Evolutionary conservation across 768 basidiomycete species (phyloP), one percentile per base, ranked within the genome.

Genomic region (Tephrocybe sp.): DNA sequence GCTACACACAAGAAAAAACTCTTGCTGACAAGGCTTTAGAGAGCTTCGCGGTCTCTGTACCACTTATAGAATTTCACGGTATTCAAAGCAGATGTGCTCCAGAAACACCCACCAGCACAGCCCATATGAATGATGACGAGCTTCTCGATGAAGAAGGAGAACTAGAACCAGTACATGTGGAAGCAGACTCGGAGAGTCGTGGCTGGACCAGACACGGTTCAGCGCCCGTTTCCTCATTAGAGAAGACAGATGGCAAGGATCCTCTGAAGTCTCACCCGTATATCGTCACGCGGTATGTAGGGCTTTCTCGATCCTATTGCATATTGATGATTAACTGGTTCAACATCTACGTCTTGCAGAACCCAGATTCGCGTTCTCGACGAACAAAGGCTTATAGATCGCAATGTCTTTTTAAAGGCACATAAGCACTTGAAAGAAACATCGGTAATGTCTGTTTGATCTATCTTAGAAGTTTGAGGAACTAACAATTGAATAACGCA

Each of bases 261-360:
- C 44, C 48, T 10, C 51, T 63, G 11, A 37, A 56, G n/a, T 45
- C 37, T 2, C 69, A 68, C 50, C 71, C 71, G 1, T 68, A 68
- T 32, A 59, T 72, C 24, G 61, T 69, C 11, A 68, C 68, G 9
- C 64, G 68, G 68, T 68, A 23, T 24, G 54, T n/a, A n/a, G 40
- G 14, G 10, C 21, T 11, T 14, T 18, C n/a, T 25, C 15, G n/a
- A n/a, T n/a, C n/a, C n/a, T n/a, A n/a, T n/a, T n/a, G n/a, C n/a
- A n/a, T n/a, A n/a, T n/a, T n/a, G n/a, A n/a, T n/a, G n/a, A n/a
- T n/a, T n/a, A n/a, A n/a, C n/a, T n/a, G n/a, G n/a, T n/a, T n/a
- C n/a, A n/a, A n/a, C n/a, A n/a, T n/a, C n/a, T n/a, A n/a, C n/a
- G n/a, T n/a, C n/a, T n/a, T n/a, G 14, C 24, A 72, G 71, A 36